These are phyloP conservation scores for Dipteronia sinensis DNA, from an alignment of 345 rosid genomes.

Conservation along the genomic window DNA sequence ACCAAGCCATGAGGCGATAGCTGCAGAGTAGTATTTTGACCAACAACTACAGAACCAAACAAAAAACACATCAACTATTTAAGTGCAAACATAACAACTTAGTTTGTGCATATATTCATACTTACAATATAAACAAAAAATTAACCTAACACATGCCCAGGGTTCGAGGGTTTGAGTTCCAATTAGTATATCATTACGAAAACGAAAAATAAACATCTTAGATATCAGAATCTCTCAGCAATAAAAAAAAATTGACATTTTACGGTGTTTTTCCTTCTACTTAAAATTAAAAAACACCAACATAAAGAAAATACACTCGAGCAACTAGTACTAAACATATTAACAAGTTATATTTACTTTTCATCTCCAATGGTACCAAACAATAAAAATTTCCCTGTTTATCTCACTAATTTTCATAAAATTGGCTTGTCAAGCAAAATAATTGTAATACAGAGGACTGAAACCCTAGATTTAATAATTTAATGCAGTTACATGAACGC, in stretches of 20 bases:
- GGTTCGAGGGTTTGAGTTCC: too few species aligned
- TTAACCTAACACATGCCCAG: too few species aligned
- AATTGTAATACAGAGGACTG: not conserved
- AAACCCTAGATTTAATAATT: conserved; percentile 42
- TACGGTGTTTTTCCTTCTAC: too few species aligned
- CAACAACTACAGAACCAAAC: conserved; percentile 53
- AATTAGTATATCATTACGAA: not conserved
- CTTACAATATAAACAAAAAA: not conserved
- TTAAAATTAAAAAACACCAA: not conserved
- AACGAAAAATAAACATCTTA: not conserved
- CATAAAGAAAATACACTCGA: not conserved
- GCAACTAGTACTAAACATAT: too few species aligned
- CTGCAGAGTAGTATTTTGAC: conserved; percentile 40
- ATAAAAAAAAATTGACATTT: not conserved
- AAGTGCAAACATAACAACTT: not conserved
- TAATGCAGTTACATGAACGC: not conserved
- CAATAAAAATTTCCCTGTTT: not conserved
- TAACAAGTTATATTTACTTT: not conserved
- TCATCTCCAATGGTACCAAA: not conserved
- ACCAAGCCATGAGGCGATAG: conserved; percentile 46
- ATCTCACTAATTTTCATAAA: not conserved
- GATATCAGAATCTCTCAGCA: not conserved
- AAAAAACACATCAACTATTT: not conserved
- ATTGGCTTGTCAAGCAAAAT: not conserved
- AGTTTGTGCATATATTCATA: too few species aligned